A percentile compares a stretch with the other conserved stretches of the same genome.
Evolutionary conservation across 495 filamentous ascomycete species (phyloP).

Genomic region (Podospora pseudoanserina): DNA sequence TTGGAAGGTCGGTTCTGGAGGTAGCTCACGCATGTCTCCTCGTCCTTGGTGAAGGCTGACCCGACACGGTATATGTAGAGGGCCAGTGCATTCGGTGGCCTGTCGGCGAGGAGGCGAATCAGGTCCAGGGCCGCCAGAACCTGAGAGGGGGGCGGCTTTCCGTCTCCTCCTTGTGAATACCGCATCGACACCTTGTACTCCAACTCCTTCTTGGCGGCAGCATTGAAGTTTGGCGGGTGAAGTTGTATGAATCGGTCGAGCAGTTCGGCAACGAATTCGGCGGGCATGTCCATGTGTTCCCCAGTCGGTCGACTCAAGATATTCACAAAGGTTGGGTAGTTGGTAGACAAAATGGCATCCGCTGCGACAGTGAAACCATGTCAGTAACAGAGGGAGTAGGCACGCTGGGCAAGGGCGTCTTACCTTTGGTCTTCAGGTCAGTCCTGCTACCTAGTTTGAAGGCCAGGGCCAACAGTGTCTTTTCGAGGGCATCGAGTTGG

Average conservation of each 20-base stretch:
- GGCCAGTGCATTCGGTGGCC: constrained; percentile 62
- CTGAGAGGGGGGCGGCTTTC: constrained; percentile 61
- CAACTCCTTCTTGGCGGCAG: constrained; percentile 66
- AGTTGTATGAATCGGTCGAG: constrained; percentile 79
- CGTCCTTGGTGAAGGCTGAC: constrained; percentile 51
- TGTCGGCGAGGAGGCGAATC: constrained; percentile 60
- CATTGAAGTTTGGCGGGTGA: constrained; percentile 76
- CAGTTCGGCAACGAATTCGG: constrained; percentile 66
- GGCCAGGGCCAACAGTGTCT: constrained; percentile 82
- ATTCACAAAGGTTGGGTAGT: constrained; percentile 68
- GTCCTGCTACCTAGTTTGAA: constrained; percentile 74
- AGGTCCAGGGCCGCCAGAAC: constrained; percentile 72
- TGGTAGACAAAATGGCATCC: constrained; percentile 75
- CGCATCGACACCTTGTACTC: constrained; percentile 62
- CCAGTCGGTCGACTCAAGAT: constrained; percentile 58
- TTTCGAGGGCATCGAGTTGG: constrained; percentile 79
- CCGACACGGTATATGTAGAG: constrained; percentile 75
- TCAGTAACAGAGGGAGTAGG: constrained; percentile 21
- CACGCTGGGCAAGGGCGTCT: constrained; percentile 14
- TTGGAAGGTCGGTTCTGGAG: constrained; percentile 63
- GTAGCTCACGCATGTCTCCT: constrained; percentile 48
- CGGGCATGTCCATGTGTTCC: constrained; percentile 58
- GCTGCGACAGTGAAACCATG: constrained; percentile 50
- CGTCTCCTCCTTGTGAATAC: constrained; percentile 55
- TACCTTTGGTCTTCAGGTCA: constrained; percentile 89